Conservation (phyloP, 2,329 filamentous ascomycete species). For the Cryphonectria japonica region DNA sequence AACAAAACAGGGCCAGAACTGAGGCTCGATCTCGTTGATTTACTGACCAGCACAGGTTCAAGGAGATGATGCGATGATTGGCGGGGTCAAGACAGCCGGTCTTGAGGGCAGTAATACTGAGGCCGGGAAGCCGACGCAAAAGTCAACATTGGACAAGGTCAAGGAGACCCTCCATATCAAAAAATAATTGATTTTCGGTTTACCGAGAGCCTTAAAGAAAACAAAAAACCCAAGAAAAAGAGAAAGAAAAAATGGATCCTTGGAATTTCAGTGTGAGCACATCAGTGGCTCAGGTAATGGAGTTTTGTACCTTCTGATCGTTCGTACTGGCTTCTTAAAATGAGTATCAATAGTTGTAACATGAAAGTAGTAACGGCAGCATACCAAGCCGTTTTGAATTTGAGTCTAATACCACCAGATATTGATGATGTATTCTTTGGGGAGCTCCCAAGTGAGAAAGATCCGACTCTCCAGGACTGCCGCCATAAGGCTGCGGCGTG, state of each 20-base stretch:
- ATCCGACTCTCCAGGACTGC: not conserved
- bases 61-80: constrained; percentile 21
- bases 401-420: not conserved
- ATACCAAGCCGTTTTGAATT: not conserved
- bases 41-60: constrained; percentile 16
- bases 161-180: constrained; percentile 26
- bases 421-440: not conserved
- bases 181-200: constrained; percentile 5
- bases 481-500: not conserved
- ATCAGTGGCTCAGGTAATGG: not conserved
- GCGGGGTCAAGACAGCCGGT: constrained; percentile 7
- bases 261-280: no score
- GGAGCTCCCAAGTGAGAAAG: not conserved
- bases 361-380: not conserved
- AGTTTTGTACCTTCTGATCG: not conserved
- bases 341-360: not conserved
- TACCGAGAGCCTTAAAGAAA: not conserved
- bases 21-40: not conserved
- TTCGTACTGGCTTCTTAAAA: not conserved
- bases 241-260: no score
- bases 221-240: no score
- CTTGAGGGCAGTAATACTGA: constrained; percentile 17
- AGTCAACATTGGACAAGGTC: constrained; percentile 23
- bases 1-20: not conserved
- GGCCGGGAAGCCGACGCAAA: constrained; percentile 15